Conservation (phyloP, 2,329 filamentous ascomycete genomes). For the Metarhizium sp. region DNA sequence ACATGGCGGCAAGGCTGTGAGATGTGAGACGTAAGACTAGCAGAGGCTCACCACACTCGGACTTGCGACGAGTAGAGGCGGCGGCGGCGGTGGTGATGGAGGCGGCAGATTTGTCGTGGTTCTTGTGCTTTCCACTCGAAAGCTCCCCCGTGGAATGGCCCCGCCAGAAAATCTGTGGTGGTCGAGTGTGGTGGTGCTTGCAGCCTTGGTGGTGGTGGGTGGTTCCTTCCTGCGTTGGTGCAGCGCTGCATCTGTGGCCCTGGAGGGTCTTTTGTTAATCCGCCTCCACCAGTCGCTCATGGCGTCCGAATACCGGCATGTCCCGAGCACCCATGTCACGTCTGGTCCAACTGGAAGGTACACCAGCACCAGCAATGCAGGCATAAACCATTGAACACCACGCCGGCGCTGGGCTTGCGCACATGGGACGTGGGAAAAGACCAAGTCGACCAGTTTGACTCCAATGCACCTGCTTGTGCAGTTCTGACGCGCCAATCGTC, state of each 20-base stretch:
- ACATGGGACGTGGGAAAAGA: too few species aligned
- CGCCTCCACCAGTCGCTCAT: neutral
- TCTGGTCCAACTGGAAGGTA: neutral
- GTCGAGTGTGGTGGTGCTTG: too few species aligned
- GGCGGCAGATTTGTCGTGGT: neutral
- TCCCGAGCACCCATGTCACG: too few species aligned
- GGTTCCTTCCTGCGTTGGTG: too few species aligned
- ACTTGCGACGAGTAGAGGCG: neutral
- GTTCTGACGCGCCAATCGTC: neutral
- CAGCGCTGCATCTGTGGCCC: neutral
- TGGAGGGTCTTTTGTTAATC: neutral
- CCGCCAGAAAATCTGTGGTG: constrained; percentile 2
- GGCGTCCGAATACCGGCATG: too few species aligned
- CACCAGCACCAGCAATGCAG: too few species aligned
- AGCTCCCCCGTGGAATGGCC: neutral
- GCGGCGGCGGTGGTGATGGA: constrained; percentile 1
- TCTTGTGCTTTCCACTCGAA: neutral
- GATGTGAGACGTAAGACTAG: constrained; percentile 1
- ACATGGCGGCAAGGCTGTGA: constrained; percentile 51
- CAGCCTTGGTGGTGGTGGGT: too few species aligned
- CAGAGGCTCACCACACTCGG: constrained; percentile 6
- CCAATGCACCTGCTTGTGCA: too few species aligned
- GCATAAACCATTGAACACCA: too few species aligned
- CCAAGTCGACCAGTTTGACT: neutral
- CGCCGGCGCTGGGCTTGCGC: too few species aligned